These are phyloP conservation scores for Chimonanthus praecox DNA, from an alignment of 164 flowering plant species.

Conservation along the genomic window DNA sequence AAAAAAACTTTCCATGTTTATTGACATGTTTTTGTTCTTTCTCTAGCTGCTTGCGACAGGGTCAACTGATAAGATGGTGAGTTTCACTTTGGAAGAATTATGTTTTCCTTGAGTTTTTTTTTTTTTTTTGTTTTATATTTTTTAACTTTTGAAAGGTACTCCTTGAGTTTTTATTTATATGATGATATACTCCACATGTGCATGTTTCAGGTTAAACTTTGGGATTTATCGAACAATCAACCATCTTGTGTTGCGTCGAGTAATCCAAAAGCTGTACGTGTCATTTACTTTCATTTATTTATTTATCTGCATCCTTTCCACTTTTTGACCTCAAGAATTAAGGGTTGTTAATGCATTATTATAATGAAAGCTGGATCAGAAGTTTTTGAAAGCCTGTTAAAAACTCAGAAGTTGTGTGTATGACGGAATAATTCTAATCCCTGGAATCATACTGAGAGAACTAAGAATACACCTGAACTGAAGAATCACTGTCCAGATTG, in stretches of 20 bases:
- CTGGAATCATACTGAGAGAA: too few relatives aligned
- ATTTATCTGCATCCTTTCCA: not conserved
- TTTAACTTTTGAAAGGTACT: too few relatives aligned
- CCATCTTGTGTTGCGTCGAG: slow-evolving; percentile 73
- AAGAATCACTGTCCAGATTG: too few relatives aligned
- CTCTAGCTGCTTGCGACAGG: slow-evolving; percentile 87
- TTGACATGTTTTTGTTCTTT: not conserved
- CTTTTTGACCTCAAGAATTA: too few relatives aligned
- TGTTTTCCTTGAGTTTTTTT: not conserved
- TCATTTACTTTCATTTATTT: not conserved
- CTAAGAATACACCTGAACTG: too few relatives aligned
- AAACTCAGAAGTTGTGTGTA: too few relatives aligned
- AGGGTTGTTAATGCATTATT: too few relatives aligned
- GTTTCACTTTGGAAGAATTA: not conserved
- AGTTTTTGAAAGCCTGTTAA: too few relatives aligned
- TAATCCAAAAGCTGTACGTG: slow-evolving; percentile 76
- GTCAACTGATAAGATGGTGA: slow-evolving; percentile 80
- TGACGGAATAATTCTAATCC: too few relatives aligned
- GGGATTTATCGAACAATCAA: slow-evolving; percentile 82
- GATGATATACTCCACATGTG: not conserved
- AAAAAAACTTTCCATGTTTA: not conserved
- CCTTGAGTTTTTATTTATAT: too few relatives aligned
- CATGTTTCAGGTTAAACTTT: slow-evolving; percentile 62
- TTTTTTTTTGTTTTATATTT: not conserved
- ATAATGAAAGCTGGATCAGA: too few relatives aligned